Evolutionary conservation across 2,329 filamentous ascomycete genomes (phyloP).

Genomic region (Monilinia polystroma): DNA sequence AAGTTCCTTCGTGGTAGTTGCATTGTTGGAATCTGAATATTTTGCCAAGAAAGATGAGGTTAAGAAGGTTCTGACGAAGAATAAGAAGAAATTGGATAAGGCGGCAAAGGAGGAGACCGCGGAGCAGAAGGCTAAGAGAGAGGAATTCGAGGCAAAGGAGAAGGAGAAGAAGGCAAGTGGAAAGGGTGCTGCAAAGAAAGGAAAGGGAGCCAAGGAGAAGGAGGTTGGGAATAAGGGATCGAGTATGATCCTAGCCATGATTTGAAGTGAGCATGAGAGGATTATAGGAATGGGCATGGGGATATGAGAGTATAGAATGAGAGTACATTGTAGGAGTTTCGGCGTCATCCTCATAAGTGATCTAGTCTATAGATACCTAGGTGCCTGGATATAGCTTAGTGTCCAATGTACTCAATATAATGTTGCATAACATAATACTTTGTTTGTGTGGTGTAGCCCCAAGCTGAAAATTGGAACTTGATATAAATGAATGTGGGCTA

Average conservation of each 20-base stretch:
- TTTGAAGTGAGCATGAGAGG: constrained; percentile 38
- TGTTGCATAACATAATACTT: constrained; percentile 5
- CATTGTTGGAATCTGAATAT: constrained; percentile 71
- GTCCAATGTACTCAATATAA: constrained; percentile 17
- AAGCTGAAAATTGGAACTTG: too few species aligned
- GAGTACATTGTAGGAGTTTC: constrained; percentile 17
- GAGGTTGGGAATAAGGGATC: constrained; percentile 62
- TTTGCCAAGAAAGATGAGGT: constrained; percentile 68
- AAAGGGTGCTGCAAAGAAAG: constrained; percentile 46
- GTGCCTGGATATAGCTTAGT: not conserved
- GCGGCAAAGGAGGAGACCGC: constrained; percentile 60
- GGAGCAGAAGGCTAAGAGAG: constrained; percentile 52
- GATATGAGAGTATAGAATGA: not conserved
- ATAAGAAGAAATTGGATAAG: constrained; percentile 67
- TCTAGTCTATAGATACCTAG: constrained; percentile 13
- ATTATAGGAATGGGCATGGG: not conserved
- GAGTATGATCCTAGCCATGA: constrained; percentile 58
- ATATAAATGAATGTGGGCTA: not conserved
- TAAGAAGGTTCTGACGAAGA: constrained; percentile 67
- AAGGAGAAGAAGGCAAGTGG: constrained; percentile 44
- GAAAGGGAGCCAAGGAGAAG: constrained; percentile 42
- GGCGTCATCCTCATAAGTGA: constrained; percentile 13
- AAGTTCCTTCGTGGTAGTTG: constrained; percentile 83
- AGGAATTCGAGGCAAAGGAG: constrained; percentile 43
- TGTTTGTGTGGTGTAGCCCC: not conserved